Evolutionary conservation across 2,329 filamentous ascomycete species (phyloP), one percentile per base, ranked within the genome.

Genomic region (Diaporthe ilicicola): DNA sequence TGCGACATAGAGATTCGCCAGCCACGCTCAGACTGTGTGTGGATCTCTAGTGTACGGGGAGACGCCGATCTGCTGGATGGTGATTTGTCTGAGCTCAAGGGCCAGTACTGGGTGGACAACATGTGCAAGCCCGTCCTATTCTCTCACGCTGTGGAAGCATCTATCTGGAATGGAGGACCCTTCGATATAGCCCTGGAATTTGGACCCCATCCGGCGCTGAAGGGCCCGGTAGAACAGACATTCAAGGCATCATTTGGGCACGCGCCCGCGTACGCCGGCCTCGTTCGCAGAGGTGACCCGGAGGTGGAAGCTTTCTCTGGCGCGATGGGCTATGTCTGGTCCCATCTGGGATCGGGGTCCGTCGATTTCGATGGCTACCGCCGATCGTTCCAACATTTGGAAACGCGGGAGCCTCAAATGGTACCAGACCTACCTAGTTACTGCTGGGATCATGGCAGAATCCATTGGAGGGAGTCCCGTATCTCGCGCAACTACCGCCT

Each of bases 371-470:
- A 27, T 29, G 51, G 17, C 7, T 19, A 55, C 6, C n/a, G 27
- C 24, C 22, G 27, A 27, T 9, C 51, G 15, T 27, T 55, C 51
- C 24, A 55, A 32, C 51, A 32, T 8, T 55, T 55, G 27, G 24
- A 15, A 29, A 6, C 32, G 24, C 51, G 32, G 27, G 48, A 51
- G n/a, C n/a, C 27, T 22, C n/a, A 10, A n/a, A n/a, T n/a, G n/a
- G n/a, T n/a, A n/a, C n/a, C n/a, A 22, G 67, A 50, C 17, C 71
- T 74, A 4, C 73, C 71, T 6, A 34, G 7, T 1, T 74, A 74
- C 59, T 5, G 17, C 2, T 74, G 71, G 71, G 66, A 74, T 17
- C 71, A 74, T 32, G n/a, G n/a, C 7, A 34, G 8, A 50, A 51
- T 10, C 8, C 37, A 3, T 59, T 69, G 32, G 70, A 67, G 62